phyloP scores from a whole-genome alignment of 1,284 basidiomycete genomes.

The Spongiforma sp. region DNA sequence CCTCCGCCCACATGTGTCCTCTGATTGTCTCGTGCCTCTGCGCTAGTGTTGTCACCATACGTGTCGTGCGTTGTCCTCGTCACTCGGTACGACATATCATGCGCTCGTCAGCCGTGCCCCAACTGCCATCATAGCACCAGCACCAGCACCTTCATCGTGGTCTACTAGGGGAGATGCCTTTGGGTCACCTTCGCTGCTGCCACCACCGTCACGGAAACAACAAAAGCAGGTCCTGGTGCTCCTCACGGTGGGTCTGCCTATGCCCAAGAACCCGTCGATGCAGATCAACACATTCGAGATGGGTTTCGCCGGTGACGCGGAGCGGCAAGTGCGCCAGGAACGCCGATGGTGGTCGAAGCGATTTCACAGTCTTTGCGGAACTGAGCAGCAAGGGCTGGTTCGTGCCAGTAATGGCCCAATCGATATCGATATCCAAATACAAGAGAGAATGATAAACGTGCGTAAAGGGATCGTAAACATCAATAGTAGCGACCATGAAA shows the following conservation, averaged over 20 bases:
- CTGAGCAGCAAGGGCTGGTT: conserved; percentile 37
- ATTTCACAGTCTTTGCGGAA: conserved; percentile 71
- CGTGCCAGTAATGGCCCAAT: too few species aligned
- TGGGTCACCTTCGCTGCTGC: too few species aligned
- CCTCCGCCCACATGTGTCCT: conserved; percentile 4
- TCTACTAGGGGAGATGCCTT: too few species aligned
- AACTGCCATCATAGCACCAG: background rate
- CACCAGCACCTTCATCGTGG: too few species aligned
- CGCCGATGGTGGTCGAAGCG: conserved; percentile 79
- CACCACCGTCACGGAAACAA: too few species aligned
- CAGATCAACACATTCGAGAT: conserved; percentile 48
- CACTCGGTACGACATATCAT: conserved; percentile 42
- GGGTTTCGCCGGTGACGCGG: conserved; percentile 34
- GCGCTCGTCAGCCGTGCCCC: conserved; percentile 36
- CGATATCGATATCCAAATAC: too few species aligned
- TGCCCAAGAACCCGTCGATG: conserved; percentile 72
- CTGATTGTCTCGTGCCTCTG: conserved; percentile 54
- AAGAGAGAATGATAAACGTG: too few species aligned
- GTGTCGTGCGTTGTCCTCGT: conserved; percentile 52
- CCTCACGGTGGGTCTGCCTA: conserved; percentile 61
- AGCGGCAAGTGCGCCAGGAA: conserved; percentile 68
- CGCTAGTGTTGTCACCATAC: conserved; percentile 57
- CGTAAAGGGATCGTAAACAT: too few species aligned
- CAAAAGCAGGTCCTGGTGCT: conserved; percentile 55
- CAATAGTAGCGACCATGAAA: background rate